A percentile compares a stretch with the other conserved stretches of the same genome.
Conservation (phyloP, 2,329 filamentous ascomycete genomes). For the Cyanodermella asteris region DNA sequence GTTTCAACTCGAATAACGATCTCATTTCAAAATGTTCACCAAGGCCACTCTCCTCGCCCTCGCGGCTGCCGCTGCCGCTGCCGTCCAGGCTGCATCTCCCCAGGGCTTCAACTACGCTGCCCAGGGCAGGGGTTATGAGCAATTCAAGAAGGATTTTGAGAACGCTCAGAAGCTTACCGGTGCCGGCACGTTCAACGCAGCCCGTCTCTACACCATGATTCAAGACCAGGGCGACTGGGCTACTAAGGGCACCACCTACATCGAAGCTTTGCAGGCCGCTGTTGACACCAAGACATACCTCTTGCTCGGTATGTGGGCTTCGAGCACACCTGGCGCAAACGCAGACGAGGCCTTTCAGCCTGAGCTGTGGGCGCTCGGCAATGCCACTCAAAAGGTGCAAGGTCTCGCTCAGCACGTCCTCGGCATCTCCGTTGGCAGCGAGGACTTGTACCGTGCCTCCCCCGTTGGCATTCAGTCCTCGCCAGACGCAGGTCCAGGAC, state of each 20-base stretch:
- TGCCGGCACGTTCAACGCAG: conserved; percentile 22
- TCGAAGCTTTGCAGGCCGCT: conserved; percentile 56
- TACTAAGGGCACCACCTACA: conserved; percentile 39
- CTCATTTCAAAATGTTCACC: too few species aligned
- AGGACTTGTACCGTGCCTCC: conserved; percentile 68
- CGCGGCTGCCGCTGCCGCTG: conserved; percentile 7
- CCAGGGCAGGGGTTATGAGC: conserved; percentile 15
- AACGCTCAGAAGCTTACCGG: conserved; percentile 21
- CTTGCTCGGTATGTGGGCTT: conserved; percentile 68
- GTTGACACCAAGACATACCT: conserved; percentile 59
- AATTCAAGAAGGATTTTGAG: conserved; percentile 21
- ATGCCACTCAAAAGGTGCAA: conserved; percentile 42
- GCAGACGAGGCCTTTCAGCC: conserved; percentile 36
- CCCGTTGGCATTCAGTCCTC: conserved; percentile 35
- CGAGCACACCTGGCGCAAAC: conserved; percentile 32
- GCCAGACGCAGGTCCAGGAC: conserved; percentile 9
- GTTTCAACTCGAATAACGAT: too few species aligned
- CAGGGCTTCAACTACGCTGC: conserved; percentile 12
- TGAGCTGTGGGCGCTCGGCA: conserved; percentile 50
- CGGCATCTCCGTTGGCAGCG: conserved; percentile 68
- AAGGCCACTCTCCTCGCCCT: conserved; percentile 4
- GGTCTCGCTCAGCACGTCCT: conserved; percentile 45
- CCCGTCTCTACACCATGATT: conserved; percentile 41
- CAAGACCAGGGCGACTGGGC: too few species aligned
- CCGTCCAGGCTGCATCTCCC: conserved; percentile 7